A percentile compares a stretch with the other conserved stretches of the same genome.
Conservation (phyloP, 768 basidiomycete species). For the Symmetrospora coprosmae region DNA sequence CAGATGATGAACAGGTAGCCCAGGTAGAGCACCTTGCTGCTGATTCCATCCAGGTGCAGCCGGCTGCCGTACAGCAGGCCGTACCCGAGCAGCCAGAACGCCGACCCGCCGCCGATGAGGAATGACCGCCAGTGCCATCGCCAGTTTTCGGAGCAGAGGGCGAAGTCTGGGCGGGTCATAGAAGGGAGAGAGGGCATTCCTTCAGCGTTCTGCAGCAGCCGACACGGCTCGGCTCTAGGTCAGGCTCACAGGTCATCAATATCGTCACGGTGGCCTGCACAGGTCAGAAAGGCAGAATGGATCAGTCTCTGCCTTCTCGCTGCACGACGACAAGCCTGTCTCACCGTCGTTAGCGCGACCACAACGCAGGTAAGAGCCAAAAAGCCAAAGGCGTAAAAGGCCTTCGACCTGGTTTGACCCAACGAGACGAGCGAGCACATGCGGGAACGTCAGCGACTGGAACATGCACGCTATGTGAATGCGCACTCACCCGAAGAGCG, state of each 20-base stretch:
- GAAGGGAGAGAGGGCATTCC: slow-evolving; percentile 46
- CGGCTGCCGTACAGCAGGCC: slow-evolving; percentile 48
- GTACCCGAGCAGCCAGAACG: slow-evolving; percentile 79
- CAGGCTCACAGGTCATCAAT: slow-evolving; percentile 36
- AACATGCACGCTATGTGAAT: background rate
- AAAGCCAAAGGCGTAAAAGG: slow-evolving; percentile 95
- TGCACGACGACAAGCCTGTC: slow-evolving; percentile 56
- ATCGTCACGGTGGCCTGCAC: slow-evolving; percentile 23
- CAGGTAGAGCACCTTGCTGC: slow-evolving; percentile 69
- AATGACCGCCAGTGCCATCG: slow-evolving; percentile 98
- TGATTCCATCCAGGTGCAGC: slow-evolving; percentile 66
- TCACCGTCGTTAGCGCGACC: slow-evolving; percentile 64
- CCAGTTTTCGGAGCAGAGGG: slow-evolving; percentile 87
- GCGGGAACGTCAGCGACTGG: background rate
- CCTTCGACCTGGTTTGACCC: slow-evolving; percentile 42
- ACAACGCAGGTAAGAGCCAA: slow-evolving; percentile 71
- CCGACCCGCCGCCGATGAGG: slow-evolving; percentile 76
- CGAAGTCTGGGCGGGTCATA: slow-evolving; percentile 86
- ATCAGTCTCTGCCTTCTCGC: background rate
- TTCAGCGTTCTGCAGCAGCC: background rate
- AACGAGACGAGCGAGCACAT: background rate
- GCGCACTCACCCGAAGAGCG: slow-evolving; percentile 57
- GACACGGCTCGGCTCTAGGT: background rate
- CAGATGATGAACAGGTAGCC: slow-evolving; percentile 76
- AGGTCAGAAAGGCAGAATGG: slow-evolving; percentile 24